Evolutionary conservation across 306 rosid genomes (phyloP), one percentile per base, ranked within the genome.

Genomic region (Sechiopsis laciniata): DNA sequence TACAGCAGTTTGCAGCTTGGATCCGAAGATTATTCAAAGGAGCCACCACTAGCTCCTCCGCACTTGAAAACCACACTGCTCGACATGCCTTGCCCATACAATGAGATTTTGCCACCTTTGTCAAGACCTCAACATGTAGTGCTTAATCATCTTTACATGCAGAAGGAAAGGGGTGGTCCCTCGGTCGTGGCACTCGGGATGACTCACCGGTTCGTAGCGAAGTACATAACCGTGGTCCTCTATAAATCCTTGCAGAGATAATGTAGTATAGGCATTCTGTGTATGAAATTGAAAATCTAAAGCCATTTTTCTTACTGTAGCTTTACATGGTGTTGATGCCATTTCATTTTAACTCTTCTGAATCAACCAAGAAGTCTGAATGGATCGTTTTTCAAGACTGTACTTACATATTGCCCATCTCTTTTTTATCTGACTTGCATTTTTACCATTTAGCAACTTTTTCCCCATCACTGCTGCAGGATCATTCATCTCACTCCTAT

Each of bases 141-240:
- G 60, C 91, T 91, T 75, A 89, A 94, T 82, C 99, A 94, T 83
- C 96, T 91, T 52, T 94, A 89, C 83, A 91, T 94, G 96, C 97
- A 94, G 82, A 91, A 88, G 84, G 92, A 88, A 77, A 91, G 84
- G 84, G 72, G 82, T 35, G 84, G 92, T 55, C 97, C 95, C 22
- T 85, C 99, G 3, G 92, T 94, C 63, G 97, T 94, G 35, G 97
- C 99, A 0, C 91, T 94, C 5, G 97, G 99, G 42, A 78, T 88
- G 15, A 91, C 95, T 71, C 87, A 91, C 73, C 83, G 99, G 78
- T 94, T 94, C 61, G 32, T 80, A 50, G 91, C 95, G 63, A 94
- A 94, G 82, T 94, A 94, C 78, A 97, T 94, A 74, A 87, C 99
- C 4, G 96, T 91, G 76, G 99, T 94, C 55, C 89, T 94, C 78